These are phyloP conservation scores for Rhytidiadelphus loreus DNA, from an alignment of 225 moss, liverwort and hornwort species.

Conservation along the genomic window DNA sequence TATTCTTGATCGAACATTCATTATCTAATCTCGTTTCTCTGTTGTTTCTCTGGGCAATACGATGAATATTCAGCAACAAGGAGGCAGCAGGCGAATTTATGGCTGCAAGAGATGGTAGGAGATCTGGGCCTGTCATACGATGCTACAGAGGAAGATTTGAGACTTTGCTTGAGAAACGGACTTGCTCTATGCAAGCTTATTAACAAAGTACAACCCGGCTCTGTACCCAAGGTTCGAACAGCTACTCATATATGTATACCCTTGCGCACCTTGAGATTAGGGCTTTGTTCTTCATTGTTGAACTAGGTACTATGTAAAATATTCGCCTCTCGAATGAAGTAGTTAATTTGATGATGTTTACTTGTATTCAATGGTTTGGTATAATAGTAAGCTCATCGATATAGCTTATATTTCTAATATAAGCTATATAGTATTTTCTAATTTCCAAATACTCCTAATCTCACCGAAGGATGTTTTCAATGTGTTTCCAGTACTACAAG, in stretches of 20 bases:
- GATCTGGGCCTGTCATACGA: conserved; percentile 18
- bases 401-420: neutral
- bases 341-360: neutral
- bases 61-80: conserved; percentile 23
- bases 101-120: conserved; percentile 57
- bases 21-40: neutral
- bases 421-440: no score
- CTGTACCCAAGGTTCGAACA: conserved; percentile 36
- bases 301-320: neutral
- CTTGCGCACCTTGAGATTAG: neutral
- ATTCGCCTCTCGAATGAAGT: neutral
- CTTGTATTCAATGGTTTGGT: neutral
- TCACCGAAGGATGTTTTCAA: neutral
- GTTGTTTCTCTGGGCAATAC: neutral
- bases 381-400: neutral
- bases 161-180: conserved; percentile 47
- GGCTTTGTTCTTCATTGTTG: neutral
- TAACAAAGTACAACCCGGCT: conserved; percentile 45
- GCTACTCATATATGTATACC: neutral
- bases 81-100: conserved; percentile 34
- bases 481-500: neutral
- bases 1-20: neutral
- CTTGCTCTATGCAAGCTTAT: conserved; percentile 48
- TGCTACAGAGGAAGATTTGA: conserved; percentile 43
- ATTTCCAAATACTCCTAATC: neutral